Conservation (phyloP, 2,329 filamentous ascomycete genomes). For the Pestalotiopsis sp. region DNA sequence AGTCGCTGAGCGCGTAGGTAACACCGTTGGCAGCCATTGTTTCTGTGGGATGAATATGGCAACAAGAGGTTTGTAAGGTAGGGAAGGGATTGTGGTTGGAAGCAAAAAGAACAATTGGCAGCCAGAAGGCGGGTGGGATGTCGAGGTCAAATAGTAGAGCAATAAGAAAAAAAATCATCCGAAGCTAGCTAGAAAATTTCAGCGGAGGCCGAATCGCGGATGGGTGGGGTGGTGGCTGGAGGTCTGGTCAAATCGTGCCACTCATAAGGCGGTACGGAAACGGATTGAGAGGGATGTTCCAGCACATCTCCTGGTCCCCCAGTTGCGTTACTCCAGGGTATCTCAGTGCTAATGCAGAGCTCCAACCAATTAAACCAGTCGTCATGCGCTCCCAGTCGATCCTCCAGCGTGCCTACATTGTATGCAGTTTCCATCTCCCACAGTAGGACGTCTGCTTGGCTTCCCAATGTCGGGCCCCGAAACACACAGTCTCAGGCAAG, state of each 20-base stretch:
- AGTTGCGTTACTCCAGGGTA: not conserved
- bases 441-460: not conserved
- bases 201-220: slow-evolving; percentile 1
- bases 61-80: not conserved
- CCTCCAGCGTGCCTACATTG: not conserved
- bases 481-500: not conserved
- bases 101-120: not conserved
- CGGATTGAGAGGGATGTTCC: not conserved
- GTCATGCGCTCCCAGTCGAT: not conserved
- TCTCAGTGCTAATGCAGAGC: not conserved
- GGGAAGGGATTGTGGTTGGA: not conserved
- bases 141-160: not conserved
- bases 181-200: slow-evolving; percentile 3
- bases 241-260: not conserved
- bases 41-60: not conserved
- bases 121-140: not conserved
- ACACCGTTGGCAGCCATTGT: slow-evolving; percentile 31
- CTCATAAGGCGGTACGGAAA: not conserved
- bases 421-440: too few relatives aligned
- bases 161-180: slow-evolving; percentile 1
- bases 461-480: not conserved
- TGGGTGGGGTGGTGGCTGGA: not conserved
- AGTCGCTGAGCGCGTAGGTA: slow-evolving; percentile 36
- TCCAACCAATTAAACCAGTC: not conserved
- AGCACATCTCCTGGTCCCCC: not conserved